phyloP scores from a whole-genome alignment of 805 yeast genomes.

The Pichia gijzeniarum region DNA sequence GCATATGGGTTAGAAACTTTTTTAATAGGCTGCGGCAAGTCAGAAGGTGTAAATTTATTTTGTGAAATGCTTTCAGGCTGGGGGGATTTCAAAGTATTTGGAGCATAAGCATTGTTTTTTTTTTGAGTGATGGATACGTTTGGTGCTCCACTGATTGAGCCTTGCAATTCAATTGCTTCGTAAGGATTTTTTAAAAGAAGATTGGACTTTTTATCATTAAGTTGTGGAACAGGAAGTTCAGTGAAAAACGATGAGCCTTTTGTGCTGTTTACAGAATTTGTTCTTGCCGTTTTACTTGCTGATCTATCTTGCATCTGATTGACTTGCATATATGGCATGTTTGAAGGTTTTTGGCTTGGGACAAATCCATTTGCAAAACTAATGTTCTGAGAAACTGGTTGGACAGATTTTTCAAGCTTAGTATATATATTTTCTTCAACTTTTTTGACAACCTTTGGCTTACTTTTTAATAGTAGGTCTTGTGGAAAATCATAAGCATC shows the following conservation, averaged over 20 bases:
- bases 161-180: slow-evolving; percentile 13
- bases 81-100: slow-evolving; percentile 11
- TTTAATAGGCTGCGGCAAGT: slow-evolving; percentile 2
- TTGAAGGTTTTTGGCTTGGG: background rate
- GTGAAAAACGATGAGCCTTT: slow-evolving; percentile 40
- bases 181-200: slow-evolving; percentile 24
- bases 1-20: slow-evolving; percentile 28
- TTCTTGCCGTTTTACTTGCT: slow-evolving; percentile 19
- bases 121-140: background rate
- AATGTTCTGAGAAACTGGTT: too few species aligned
- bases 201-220: slow-evolving; percentile 6
- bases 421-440: slow-evolving; percentile 27
- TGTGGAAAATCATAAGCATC: slow-evolving; percentile 75
- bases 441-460: slow-evolving; percentile 35
- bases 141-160: slow-evolving; percentile 1
- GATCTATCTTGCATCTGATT: background rate
- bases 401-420: slow-evolving; percentile 17
- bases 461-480: slow-evolving; percentile 39
- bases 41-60: background rate
- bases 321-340: background rate
- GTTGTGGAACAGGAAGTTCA: slow-evolving; percentile 41
- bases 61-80: background rate
- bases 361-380: too few species aligned
- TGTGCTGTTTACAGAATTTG: slow-evolving; percentile 2
- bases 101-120: slow-evolving; percentile 30